A percentile compares a stretch with the other conserved stretches of the same genome.
Evolutionary conservation across 1,139 yeast species (phyloP).

Genomic region (Hyphopichia pseudoburtonii): DNA sequence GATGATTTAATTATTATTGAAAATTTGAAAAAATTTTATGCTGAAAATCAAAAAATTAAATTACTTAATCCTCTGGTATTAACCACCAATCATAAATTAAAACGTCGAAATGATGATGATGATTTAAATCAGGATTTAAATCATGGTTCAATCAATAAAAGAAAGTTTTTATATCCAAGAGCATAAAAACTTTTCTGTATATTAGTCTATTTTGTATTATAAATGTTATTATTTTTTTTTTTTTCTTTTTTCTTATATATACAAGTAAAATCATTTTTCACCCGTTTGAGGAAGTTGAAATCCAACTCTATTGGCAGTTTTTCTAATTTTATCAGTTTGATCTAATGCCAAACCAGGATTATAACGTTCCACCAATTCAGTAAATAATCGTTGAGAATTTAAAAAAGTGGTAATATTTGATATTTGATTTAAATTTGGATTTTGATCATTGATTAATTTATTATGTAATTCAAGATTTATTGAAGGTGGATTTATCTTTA

Average conservation of each 20-base stretch:
- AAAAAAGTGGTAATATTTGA: constrained; percentile 56
- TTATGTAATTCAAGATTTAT: constrained; percentile 23
- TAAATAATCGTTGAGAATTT: constrained; percentile 72
- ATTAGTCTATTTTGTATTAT: constrained; percentile 1
- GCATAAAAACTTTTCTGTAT: constrained; percentile 3
- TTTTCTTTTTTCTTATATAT: constrained; percentile 2
- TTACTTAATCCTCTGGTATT: constrained; percentile 24
- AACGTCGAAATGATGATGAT: constrained; percentile 28
- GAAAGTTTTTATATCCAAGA: constrained; percentile 5
- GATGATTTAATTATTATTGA: constrained; percentile 44
- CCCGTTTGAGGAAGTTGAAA: constrained; percentile 41
- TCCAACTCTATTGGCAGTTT: constrained; percentile 86
- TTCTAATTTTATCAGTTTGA: constrained; percentile 73
- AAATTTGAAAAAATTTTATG: constrained; percentile 38
- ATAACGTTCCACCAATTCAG: constrained; percentile 77
- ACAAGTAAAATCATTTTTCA: too few species aligned
- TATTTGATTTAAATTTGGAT: constrained; percentile 33
- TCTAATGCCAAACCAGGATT: constrained; percentile 80
- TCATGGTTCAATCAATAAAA: constrained; percentile 3
- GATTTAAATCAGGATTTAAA: too few species aligned
- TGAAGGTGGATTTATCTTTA: constrained; percentile 15
- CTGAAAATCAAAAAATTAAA: constrained; percentile 36
- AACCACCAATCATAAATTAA: constrained; percentile 33
- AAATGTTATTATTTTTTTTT: not conserved
- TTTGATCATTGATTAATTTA: constrained; percentile 17